phyloP scores from a whole-genome alignment of 2,329 filamentous ascomycete species.

The Orbilia javanica region DNA sequence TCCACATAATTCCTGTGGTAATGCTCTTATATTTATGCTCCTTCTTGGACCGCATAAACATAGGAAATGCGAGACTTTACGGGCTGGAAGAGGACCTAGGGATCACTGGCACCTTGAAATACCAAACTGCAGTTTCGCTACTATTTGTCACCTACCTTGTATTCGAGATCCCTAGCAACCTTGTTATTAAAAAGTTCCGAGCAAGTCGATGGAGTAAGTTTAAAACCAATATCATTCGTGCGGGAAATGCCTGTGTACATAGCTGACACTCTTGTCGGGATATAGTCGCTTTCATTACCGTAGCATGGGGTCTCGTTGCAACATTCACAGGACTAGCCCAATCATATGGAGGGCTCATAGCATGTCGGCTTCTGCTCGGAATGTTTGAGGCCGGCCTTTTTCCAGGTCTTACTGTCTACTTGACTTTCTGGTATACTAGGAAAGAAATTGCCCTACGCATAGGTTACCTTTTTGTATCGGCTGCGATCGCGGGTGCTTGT shows the following conservation, averaged over 20 bases:
- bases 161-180: conserved; percentile 76
- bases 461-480: conserved; percentile 78
- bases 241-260: neutral
- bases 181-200: conserved; percentile 74
- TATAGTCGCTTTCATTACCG: conserved; percentile 73
- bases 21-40: conserved; percentile 80
- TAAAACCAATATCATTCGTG: conserved; percentile 59
- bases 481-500: conserved; percentile 78
- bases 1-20: conserved; percentile 74
- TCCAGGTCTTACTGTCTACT: conserved; percentile 76
- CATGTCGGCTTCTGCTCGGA: conserved; percentile 77
- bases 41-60: conserved; percentile 82
- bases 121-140: conserved; percentile 76
- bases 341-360: conserved; percentile 76
- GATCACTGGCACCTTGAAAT: conserved; percentile 73
- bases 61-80: conserved; percentile 78
- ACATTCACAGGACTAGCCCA: conserved; percentile 77
- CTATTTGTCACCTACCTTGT: conserved; percentile 74
- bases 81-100: conserved; percentile 74
- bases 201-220: conserved; percentile 71
- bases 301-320: conserved; percentile 74
- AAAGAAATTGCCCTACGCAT: conserved; percentile 79
- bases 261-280: conserved; percentile 59
- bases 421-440: conserved; percentile 82
- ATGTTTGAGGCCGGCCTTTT: conserved; percentile 78